Evolutionary conservation across 208 protist species (phyloP).

Genomic region (Trypanosoma cruzi): DNA sequence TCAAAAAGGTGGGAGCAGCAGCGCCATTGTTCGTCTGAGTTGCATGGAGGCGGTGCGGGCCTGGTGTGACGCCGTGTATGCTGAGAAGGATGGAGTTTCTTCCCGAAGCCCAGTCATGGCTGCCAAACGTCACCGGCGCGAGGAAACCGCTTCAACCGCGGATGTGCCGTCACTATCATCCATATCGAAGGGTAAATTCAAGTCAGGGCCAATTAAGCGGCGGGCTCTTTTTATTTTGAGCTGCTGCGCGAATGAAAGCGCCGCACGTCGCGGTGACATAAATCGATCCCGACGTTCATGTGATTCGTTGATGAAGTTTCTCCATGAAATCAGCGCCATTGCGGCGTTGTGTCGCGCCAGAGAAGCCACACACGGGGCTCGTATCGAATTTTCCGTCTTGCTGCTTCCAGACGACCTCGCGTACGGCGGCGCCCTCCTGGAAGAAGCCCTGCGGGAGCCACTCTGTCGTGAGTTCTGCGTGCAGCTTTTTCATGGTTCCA

Average conservation of each 20-base stretch:
- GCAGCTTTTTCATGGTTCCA: conserved; percentile 39
- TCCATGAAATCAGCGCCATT: conserved; percentile 63
- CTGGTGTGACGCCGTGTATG: conserved; percentile 48
- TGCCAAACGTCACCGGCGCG: conserved; percentile 8
- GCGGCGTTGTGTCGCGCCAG: conserved; percentile 43
- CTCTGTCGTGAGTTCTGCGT: conserved; percentile 56
- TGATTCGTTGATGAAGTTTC: conserved; percentile 50
- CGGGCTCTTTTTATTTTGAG: conserved; percentile 53
- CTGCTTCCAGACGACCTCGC: conserved; percentile 72
- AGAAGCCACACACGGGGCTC: conserved; percentile 16
- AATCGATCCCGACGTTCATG: conserved; percentile 12
- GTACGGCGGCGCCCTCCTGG: conserved; percentile 55
- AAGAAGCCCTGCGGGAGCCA: conserved; percentile 39
- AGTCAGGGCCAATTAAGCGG: conserved; percentile 5
- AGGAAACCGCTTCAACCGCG: background rate
- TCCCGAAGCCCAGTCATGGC: background rate
- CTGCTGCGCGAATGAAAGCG: conserved; percentile 40
- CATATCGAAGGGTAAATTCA: background rate
- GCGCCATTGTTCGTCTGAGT: conserved; percentile 25
- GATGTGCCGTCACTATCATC: background rate
- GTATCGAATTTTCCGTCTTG: conserved; percentile 50
- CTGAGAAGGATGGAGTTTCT: conserved; percentile 11
- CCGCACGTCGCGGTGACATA: background rate
- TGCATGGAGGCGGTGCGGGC: conserved; percentile 50
- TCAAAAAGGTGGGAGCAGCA: background rate